phyloP scores from a whole-genome alignment of 345 rosid species.

The Eucalyptus regnans region DNA sequence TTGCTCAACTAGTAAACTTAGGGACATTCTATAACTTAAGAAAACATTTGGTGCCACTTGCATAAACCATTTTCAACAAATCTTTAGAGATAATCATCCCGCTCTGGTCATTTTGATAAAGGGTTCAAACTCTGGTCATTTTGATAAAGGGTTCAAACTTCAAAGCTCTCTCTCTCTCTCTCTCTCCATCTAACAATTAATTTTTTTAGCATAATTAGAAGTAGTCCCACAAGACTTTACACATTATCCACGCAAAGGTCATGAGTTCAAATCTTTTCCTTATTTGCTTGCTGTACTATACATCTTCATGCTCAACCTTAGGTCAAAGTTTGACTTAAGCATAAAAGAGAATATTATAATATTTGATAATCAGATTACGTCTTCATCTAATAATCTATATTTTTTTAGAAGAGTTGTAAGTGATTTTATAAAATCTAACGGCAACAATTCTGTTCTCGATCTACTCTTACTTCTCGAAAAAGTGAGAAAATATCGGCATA shows the following conservation, averaged over 20 bases:
- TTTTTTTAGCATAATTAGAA: not conserved
- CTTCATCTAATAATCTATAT: not conserved
- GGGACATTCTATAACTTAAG: not conserved
- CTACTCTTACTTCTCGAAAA: not conserved
- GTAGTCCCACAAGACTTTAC: not conserved
- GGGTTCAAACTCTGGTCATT: not conserved
- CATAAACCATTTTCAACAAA: not conserved
- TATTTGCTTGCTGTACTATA: not conserved
- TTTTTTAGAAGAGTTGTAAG: not conserved
- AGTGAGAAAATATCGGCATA: not conserved
- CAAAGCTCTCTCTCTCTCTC: not conserved
- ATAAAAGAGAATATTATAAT: no score
- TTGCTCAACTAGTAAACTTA: not conserved
- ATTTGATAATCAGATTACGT: accelerated
- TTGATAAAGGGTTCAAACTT: not conserved
- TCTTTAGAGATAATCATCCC: not conserved
- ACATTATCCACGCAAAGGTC: no score
- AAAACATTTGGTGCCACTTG: not conserved
- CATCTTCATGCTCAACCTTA: not conserved
- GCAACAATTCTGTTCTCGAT: not conserved
- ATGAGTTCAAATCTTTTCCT: not conserved
- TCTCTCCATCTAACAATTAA: not conserved
- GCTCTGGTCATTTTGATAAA: not conserved
- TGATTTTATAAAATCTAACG: not conserved
- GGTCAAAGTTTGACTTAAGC: not conserved